Conservation (phyloP, 495 filamentous ascomycete species). For the Talaromyces liani region DNA sequence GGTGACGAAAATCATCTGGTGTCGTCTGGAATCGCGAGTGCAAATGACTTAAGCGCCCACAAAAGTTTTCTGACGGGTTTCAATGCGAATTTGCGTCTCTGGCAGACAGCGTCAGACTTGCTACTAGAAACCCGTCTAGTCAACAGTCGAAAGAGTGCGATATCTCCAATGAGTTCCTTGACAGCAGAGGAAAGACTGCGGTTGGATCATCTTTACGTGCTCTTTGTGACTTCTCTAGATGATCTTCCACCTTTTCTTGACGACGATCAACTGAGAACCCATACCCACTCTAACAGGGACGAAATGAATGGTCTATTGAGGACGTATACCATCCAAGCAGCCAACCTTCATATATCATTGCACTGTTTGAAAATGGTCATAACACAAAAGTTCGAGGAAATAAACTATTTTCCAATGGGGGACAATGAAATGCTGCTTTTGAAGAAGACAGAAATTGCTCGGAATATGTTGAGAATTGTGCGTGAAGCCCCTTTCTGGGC, state of each 20-base stretch:
- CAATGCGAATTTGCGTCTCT: conserved; percentile 18
- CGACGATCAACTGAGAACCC: conserved; percentile 9
- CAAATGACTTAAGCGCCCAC: conserved; percentile 9
- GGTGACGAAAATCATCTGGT: conserved; percentile 2
- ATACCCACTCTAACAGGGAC: not conserved
- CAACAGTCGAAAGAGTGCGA: conserved; percentile 5
- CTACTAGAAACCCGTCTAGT: conserved; percentile 16
- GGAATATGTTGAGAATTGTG: conserved; percentile 15
- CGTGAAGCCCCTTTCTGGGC: conserved; percentile 17
- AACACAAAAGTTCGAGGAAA: conserved; percentile 20
- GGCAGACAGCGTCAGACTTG: conserved; percentile 17
- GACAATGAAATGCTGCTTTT: conserved; percentile 15
- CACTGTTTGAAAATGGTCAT: conserved; percentile 23
- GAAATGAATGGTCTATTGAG: conserved; percentile 6
- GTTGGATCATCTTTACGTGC: conserved; percentile 16
- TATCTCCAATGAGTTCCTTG: not conserved
- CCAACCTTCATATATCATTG: conserved; percentile 20
- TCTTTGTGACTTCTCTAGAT: conserved; percentile 17
- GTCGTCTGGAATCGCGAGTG: conserved; percentile 8
- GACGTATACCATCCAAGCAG: conserved; percentile 17
- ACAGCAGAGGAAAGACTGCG: conserved; percentile 13
- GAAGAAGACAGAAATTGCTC: conserved; percentile 18
- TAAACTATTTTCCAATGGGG: conserved; percentile 8
- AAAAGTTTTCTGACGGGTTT: conserved; percentile 15
- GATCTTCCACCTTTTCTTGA: conserved; percentile 13